Evolutionary conservation across 2,329 filamentous ascomycete genomes (phyloP).

Genomic region (Diaporthe batatas): DNA sequence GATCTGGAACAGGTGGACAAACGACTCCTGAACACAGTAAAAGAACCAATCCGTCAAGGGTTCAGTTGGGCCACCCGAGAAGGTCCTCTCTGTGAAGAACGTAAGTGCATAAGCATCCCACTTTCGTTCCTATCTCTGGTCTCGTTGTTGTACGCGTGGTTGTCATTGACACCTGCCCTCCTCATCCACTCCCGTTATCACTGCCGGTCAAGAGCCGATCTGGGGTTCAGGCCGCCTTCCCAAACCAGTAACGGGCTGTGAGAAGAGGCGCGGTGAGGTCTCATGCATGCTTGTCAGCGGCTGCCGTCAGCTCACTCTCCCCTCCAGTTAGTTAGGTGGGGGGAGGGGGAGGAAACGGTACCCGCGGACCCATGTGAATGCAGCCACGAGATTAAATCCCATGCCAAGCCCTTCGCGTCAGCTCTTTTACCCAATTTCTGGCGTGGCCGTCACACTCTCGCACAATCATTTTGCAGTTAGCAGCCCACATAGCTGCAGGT

Average conservation of each 20-base stretch:
- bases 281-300: slow-evolving; percentile 20
- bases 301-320: slow-evolving; percentile 13
- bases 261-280: slow-evolving; percentile 1
- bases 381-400: slow-evolving; percentile 27
- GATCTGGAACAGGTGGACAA: slow-evolving; percentile 78
- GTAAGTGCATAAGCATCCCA: slow-evolving; percentile 66
- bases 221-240: slow-evolving; percentile 34
- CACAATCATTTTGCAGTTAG: slow-evolving; percentile 1
- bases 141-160: slow-evolving; percentile 25
- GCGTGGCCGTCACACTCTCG: slow-evolving; percentile 18
- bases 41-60: slow-evolving; percentile 93
- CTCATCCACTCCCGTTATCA: slow-evolving; percentile 20
- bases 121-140: slow-evolving; percentile 42
- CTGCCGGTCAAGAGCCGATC: slow-evolving; percentile 31
- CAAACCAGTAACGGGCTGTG: slow-evolving; percentile 32
- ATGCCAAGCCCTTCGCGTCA: slow-evolving; percentile 34
- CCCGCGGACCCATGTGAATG: slow-evolving; percentile 38
- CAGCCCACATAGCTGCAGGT: slow-evolving; percentile 18
- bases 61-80: slow-evolving; percentile 97
- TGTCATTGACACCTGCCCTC: slow-evolving; percentile 34
- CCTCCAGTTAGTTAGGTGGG: not conserved
- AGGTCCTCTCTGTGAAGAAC: slow-evolving; percentile 97
- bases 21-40: slow-evolving; percentile 86
- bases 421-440: slow-evolving; percentile 24
- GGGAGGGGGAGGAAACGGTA: slow-evolving; percentile 4